A percentile compares a stretch with the other conserved stretches of the same genome.
Evolutionary conservation across 2,329 filamentous ascomycete species (phyloP).

Genomic region (Pyrenochaeta sp.): DNA sequence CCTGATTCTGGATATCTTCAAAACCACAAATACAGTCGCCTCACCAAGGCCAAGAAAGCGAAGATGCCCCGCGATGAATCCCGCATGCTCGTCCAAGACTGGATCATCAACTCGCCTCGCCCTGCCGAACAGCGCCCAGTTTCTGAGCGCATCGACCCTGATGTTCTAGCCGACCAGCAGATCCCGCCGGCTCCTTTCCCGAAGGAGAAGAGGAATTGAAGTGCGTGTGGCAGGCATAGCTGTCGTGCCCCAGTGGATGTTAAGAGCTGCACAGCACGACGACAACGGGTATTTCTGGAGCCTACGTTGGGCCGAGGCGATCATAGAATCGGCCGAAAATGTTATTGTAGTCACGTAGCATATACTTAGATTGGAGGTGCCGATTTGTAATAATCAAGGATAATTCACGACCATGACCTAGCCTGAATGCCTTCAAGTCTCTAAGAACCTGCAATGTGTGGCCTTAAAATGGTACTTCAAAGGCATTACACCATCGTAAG

Average conservation of each 20-base stretch:
- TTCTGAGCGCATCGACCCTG: conserved; percentile 24
- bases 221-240: conserved; percentile 23
- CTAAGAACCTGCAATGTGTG: too few relatives aligned
- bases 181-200: conserved; percentile 29
- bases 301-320: background rate
- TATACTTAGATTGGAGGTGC: background rate
- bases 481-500: background rate
- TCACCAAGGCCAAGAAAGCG: conserved; percentile 13
- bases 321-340: background rate
- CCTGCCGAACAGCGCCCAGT: conserved; percentile 24
- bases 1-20: background rate
- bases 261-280: background rate
- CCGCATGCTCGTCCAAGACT: conserved; percentile 20
- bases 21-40: conserved; percentile 1
- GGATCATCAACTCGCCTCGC: conserved; percentile 24
- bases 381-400: background rate
- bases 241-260: conserved; percentile 1
- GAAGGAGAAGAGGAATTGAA: conserved; percentile 28
- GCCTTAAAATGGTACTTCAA: background rate
- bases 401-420: background rate
- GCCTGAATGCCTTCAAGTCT: background rate
- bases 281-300: background rate
- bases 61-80: conserved; percentile 22
- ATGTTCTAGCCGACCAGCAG: conserved; percentile 30
- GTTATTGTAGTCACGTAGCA: background rate